Evolutionary conservation across 495 filamentous ascomycete genomes (phyloP).

Genomic region (Talaromyces nanjingensis): DNA sequence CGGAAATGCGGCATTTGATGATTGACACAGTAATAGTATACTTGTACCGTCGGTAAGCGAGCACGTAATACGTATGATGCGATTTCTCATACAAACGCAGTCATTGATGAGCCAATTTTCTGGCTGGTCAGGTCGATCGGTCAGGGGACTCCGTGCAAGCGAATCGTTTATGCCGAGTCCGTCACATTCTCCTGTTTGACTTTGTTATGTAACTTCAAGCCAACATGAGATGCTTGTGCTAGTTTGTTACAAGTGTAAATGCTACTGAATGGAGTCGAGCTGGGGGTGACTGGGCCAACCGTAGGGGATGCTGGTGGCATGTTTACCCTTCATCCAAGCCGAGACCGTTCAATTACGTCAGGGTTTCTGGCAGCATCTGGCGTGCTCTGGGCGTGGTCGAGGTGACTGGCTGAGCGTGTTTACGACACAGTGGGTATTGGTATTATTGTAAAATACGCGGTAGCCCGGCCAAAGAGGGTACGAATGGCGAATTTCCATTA

Average conservation of each 20-base stretch:
- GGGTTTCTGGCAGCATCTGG: no score
- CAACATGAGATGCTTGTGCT: not conserved
- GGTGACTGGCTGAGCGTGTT: not conserved
- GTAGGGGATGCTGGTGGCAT: not conserved
- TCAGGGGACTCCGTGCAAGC: not conserved
- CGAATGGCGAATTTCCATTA: conserved; percentile 1
- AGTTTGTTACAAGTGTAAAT: no score
- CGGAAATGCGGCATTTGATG: not conserved
- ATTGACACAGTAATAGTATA: no score
- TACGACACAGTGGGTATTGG: not conserved
- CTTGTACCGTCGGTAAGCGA: not conserved
- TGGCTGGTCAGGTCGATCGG: not conserved
- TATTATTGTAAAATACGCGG: not conserved
- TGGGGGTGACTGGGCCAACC: not conserved
- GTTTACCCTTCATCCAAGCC: not conserved
- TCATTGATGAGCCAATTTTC: not conserved
- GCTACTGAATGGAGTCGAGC: no score
- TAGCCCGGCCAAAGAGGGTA: not conserved
- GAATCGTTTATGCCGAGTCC: not conserved
- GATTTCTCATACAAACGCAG: not conserved
- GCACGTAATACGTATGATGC: not conserved
- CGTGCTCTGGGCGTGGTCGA: not conserved
- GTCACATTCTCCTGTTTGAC: not conserved
- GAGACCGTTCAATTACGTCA: not conserved
- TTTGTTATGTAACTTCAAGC: not conserved